phyloP scores from a whole-genome alignment of 495 filamentous ascomycete genomes.

The Podospora fimiseda region DNA sequence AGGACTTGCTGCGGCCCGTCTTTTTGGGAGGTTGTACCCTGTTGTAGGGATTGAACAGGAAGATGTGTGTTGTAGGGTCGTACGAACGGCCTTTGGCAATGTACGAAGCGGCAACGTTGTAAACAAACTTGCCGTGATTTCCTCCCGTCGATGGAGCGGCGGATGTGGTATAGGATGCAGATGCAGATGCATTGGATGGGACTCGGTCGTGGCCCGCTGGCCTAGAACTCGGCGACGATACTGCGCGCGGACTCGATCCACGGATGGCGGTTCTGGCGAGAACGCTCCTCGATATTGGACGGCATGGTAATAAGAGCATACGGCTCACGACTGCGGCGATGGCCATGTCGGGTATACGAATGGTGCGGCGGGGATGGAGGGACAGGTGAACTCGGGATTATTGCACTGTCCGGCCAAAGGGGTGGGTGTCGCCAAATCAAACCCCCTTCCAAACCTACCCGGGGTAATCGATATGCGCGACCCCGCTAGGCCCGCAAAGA shows the following conservation, averaged over 20 bases:
- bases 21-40: constrained; percentile 45
- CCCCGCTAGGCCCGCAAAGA: constrained; percentile 5
- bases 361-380: background rate
- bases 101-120: constrained; percentile 62
- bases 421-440: background rate
- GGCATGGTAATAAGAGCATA: constrained; percentile 10
- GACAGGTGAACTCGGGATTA: background rate
- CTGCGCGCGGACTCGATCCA: background rate
- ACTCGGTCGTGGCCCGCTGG: background rate
- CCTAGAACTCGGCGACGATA: background rate
- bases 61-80: constrained; percentile 61
- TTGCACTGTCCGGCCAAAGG: background rate
- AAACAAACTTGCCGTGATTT: constrained; percentile 42
- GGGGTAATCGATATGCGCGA: background rate
- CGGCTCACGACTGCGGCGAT: constrained; percentile 1
- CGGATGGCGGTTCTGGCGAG: background rate
- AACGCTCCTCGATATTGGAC: background rate
- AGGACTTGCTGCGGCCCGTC: constrained; percentile 38
- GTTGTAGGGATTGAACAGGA: constrained; percentile 66
- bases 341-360: constrained; percentile 6
- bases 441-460: background rate
- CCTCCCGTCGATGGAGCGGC: background rate
- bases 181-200: background rate
- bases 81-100: constrained; percentile 73
- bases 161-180: constrained; percentile 9